Base-by-base conservation (phyloP, 2,329 filamentous ascomycete species). In the Alternaria longipes region DNA sequence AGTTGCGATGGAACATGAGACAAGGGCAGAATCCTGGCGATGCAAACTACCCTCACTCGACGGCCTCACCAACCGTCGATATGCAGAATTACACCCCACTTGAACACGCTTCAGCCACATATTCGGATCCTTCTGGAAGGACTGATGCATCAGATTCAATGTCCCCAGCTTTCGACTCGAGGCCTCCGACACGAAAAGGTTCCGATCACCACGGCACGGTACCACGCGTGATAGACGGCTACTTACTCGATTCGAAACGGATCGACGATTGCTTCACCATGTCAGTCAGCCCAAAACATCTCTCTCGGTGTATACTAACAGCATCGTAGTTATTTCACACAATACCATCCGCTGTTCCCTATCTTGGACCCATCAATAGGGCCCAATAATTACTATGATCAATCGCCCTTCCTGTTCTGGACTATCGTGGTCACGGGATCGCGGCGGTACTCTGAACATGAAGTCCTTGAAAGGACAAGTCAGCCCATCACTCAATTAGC, bases 321-420 rank as follows among this genome's bases (percentile, higher is more conserved):
- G 52, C 1, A 9, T 14, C 5, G 26, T 38, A 79, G 77, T 55
- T 79, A 74, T 49, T 78, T 78, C 44, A 69, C 70, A 1, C 72
- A 77, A 53, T 77, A 78, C 53, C 74, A 77, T 41, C 63, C 72
- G 7, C 60, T 76, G 1, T 72, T 78, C 44, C 76, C 77, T 3
- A 75, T 79, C 52, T 62, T 79, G 41, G 75, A 78, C 52, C 53
- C 70, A 14, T 67, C 67, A 18, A 30, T 74, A 47, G 62, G 62
- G 6, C 72, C 76, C 8, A 78, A 78, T 51, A 74, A 77, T 11
- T 78, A 72, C 57, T 75, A 74, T 54, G 72, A 78, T 2, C 53
- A 71, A 14, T 78, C 73, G 2, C 73, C 74, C 18, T 78, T 79
- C 58, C 66, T 81, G 4, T 81, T 81, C 64, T 81, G 79, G 79